Evolutionary conservation across 2,329 filamentous ascomycete species (phyloP).

Genomic region (Nannizzia gypsea): DNA sequence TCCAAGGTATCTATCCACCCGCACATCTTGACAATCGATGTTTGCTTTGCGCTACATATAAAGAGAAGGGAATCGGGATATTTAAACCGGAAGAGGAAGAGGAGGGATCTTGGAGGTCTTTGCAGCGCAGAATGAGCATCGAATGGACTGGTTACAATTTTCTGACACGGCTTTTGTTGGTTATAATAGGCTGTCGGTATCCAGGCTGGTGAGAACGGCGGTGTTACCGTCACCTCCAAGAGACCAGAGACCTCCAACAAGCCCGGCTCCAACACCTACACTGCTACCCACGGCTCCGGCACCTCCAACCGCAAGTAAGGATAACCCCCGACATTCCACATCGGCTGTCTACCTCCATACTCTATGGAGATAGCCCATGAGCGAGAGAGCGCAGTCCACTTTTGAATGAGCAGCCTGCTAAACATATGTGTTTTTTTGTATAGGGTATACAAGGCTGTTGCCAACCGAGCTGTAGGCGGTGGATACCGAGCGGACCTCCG

Average conservation of each 20-base stretch:
- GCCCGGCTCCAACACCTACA: conserved; percentile 56
- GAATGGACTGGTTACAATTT: neutral
- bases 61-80: neutral
- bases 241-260: conserved; percentile 59
- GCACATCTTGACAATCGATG: neutral
- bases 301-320: conserved; percentile 70
- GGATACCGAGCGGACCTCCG: conserved; percentile 76
- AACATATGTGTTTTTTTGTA: conserved; percentile 8
- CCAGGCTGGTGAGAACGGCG: conserved; percentile 61
- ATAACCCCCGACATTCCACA: neutral
- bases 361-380: neutral
- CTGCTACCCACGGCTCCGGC: conserved; percentile 57
- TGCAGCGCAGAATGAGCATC: neutral
- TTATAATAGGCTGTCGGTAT: conserved; percentile 67
- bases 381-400: neutral
- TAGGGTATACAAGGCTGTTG: conserved; percentile 82
- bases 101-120: neutral
- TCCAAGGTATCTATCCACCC: conserved; percentile 55
- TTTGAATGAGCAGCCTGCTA: conserved; percentile 12
- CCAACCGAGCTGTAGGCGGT: conserved; percentile 68
- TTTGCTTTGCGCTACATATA: neutral
- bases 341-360: neutral
- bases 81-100: neutral
- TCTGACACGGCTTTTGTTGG: neutral
- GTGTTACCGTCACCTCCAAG: conserved; percentile 74